Conservation (phyloP, 106 monocot species). For the Dioscorea zingiberensis region DNA sequence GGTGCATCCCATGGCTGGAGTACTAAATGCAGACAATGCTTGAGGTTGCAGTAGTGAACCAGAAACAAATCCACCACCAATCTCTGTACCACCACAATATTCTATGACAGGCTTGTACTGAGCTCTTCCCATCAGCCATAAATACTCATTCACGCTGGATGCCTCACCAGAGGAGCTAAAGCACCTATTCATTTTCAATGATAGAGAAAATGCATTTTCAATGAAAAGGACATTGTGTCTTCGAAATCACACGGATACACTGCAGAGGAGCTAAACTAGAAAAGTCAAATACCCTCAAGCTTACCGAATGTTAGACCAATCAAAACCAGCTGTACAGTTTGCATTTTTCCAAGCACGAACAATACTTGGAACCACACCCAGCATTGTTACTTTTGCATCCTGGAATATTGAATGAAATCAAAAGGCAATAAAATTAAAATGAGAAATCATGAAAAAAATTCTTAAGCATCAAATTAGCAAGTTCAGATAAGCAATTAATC, state of each 20-base stretch:
- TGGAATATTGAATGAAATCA: conserved; percentile 9
- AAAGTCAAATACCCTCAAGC: background rate
- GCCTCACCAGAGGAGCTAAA: conserved; percentile 96
- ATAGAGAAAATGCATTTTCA: too few species aligned
- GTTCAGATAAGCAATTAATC: too few species aligned
- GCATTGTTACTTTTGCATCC: conserved; percentile 98
- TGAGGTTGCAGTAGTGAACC: conserved; percentile 87
- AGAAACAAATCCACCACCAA: conserved; percentile 85
- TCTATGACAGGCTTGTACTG: conserved; percentile 91
- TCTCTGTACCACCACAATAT: conserved; percentile 96
- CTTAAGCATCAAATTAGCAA: too few species aligned
- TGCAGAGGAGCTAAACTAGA: background rate
- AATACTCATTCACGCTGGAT: conserved; percentile 85
- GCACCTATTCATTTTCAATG: conserved; percentile 37
- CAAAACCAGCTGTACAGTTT: conserved; percentile 68
- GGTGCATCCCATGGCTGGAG: conserved; percentile 83
- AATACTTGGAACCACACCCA: conserved; percentile 93
- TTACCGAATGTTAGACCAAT: conserved; percentile 93
- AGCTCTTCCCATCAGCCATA: conserved; percentile 96
- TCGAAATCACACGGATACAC: too few species aligned
- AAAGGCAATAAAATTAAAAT: background rate
- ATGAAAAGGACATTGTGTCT: too few species aligned
- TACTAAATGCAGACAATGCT: conserved; percentile 88
- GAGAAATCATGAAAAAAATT: background rate
- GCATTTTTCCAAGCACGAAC: conserved; percentile 91